Conservation (phyloP, 1,284 basidiomycete species). For the Crucibulum cyathiforme region DNA sequence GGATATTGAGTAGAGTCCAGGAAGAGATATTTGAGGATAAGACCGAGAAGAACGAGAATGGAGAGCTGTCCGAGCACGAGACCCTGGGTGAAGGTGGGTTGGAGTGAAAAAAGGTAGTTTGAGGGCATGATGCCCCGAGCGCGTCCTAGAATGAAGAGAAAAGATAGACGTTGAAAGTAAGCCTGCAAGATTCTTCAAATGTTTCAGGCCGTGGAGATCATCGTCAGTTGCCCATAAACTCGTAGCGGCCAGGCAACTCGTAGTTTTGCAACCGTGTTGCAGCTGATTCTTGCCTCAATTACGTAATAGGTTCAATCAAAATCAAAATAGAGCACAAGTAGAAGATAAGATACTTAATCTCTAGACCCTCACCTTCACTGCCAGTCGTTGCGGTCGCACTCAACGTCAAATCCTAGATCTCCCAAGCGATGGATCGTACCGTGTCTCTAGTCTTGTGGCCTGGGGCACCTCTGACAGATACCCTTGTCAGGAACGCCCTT, state of each 20-base stretch:
- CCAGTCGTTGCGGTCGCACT: no score
- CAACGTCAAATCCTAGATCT: no score
- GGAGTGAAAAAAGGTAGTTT: conserved; percentile 72
- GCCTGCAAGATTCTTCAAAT: not conserved
- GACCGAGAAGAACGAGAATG: conserved; percentile 68
- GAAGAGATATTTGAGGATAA: conserved; percentile 83
- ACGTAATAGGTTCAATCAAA: no score
- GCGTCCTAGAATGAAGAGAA: conserved; percentile 1
- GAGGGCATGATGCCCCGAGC: conserved; percentile 49
- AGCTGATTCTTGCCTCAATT: not conserved
- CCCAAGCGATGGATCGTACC: not conserved
- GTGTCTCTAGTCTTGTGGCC: conserved; percentile 77
- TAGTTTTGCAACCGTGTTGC: not conserved
- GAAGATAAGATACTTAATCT: no score
- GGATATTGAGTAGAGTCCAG: conserved; percentile 69
- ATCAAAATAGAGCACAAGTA: no score
- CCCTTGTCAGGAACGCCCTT: conserved; percentile 73
- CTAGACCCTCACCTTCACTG: no score
- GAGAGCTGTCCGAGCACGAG: conserved; percentile 81
- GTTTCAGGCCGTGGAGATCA: not conserved
- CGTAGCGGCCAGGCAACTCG: not conserved
- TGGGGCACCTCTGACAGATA: conserved; percentile 74
- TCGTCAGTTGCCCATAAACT: not conserved
- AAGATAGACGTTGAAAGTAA: not conserved
- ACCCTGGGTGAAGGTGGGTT: conserved; percentile 86